Conservation (phyloP, 441 rosid genomes). For the Aquilaria agallochum region DNA sequence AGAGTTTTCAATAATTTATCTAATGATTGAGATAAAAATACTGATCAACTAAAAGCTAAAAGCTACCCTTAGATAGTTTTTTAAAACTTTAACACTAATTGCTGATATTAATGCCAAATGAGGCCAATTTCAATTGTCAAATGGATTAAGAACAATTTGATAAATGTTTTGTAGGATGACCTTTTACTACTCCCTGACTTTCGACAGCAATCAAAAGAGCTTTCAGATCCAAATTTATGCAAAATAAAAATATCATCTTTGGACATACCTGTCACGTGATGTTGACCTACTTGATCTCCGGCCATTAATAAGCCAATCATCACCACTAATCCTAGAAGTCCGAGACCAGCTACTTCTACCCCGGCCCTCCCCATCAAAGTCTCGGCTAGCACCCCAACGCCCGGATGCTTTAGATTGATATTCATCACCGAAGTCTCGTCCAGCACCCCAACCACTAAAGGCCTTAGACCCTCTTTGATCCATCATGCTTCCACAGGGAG, state of each 20-base stretch:
- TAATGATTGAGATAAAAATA: too few relatives aligned
- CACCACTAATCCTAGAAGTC: conserved; percentile 45
- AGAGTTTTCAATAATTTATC: neutral
- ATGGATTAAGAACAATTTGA: neutral
- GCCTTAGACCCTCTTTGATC: conserved; percentile 46
- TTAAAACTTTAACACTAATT: neutral
- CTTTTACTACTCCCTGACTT: neutral
- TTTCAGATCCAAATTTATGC: neutral
- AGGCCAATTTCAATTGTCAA: neutral
- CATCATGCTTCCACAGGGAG: conserved; percentile 17
- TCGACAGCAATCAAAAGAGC: neutral
- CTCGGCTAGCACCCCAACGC: conserved; percentile 55
- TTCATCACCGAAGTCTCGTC: conserved; percentile 41
- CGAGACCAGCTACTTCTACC: conserved; percentile 64
- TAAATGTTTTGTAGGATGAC: neutral
- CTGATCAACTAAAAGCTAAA: too few relatives aligned
- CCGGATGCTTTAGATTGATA: conserved; percentile 47
- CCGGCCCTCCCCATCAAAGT: conserved; percentile 48
- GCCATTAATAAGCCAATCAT: conserved; percentile 81
- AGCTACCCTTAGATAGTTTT: too few relatives aligned
- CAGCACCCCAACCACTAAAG: conserved; percentile 61
- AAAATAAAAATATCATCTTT: neutral
- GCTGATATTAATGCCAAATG: neutral
- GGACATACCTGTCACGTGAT: conserved; percentile 56
- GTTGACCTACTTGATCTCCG: conserved; percentile 56